These are phyloP conservation scores for Aureobasidium vineae DNA, from an alignment of 2,329 filamentous ascomycete species.

Conservation along the genomic window DNA sequence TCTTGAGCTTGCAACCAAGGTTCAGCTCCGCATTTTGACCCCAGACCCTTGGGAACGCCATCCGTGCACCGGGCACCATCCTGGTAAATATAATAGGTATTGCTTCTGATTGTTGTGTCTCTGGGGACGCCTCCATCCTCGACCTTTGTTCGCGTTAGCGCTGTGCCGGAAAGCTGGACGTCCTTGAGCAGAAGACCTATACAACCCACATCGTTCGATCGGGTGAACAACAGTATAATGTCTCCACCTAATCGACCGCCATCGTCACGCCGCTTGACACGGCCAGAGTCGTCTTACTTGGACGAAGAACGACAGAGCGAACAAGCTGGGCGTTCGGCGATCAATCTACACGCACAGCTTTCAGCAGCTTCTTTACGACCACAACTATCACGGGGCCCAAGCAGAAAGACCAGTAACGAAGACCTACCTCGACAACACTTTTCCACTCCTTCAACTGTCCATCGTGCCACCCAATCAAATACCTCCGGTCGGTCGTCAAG, in stretches of 20 bases:
- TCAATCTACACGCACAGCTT: constrained; percentile 37
- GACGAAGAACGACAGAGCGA: constrained; percentile 26
- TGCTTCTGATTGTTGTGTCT: not conserved
- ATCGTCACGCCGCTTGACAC: constrained; percentile 18
- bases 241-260: not conserved
- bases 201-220: not conserved
- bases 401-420: constrained; percentile 27
- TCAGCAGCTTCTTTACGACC: constrained; percentile 39
- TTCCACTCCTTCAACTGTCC: constrained; percentile 4
- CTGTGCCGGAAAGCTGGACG: not conserved
- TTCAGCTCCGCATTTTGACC: constrained; percentile 13
- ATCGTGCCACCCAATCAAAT: constrained; percentile 13
- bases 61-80: constrained; percentile 14
- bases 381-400: constrained; percentile 30
- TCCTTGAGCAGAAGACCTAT: not conserved
- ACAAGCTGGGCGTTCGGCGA: constrained; percentile 39
- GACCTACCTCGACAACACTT: constrained; percentile 5
- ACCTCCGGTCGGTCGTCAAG: constrained; percentile 20
- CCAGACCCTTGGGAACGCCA: constrained; percentile 1
- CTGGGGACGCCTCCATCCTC: too few species aligned
- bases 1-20: not conserved
- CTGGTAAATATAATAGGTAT: not conserved
- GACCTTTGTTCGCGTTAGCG: not conserved
- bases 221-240: not conserved
- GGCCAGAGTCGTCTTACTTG: not conserved